These are phyloP conservation scores for Phytophthora vignae DNA, from an alignment of 352 stramenopile genomes.

Conservation along the genomic window DNA sequence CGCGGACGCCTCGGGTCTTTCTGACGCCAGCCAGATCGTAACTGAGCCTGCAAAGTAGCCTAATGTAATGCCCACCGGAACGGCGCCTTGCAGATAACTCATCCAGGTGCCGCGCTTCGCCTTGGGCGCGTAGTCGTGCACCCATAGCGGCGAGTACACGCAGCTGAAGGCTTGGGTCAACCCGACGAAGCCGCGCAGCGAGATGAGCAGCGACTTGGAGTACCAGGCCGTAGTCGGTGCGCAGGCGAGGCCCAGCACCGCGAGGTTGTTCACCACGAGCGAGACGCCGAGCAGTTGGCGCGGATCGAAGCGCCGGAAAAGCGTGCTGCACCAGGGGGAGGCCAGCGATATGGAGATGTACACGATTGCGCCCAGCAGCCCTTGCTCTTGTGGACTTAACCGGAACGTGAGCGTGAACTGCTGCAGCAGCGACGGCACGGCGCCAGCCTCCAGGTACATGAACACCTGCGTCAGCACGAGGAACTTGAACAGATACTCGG, in stretches of 20 bases:
- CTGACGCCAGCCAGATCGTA: conserved; percentile 62
- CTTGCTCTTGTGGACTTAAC: conserved; percentile 81
- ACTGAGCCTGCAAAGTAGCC: conserved; percentile 83
- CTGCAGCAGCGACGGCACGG: conserved; percentile 84
- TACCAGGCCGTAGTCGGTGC: conserved; percentile 67
- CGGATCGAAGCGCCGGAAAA: conserved; percentile 82
- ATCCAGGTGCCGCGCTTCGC: conserved; percentile 80
- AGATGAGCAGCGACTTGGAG: conserved; percentile 82
- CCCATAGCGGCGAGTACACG: conserved; percentile 88
- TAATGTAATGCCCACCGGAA: conserved; percentile 79
- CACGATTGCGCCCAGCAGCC: conserved; percentile 80
- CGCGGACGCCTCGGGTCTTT: conserved; percentile 14
- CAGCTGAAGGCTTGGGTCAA: conserved; percentile 86
- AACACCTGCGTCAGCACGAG: conserved; percentile 86
- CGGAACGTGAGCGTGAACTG: conserved; percentile 84
- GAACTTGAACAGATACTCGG: conserved; percentile 88
- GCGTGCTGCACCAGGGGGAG: conserved; percentile 80
- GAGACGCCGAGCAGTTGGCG: conserved; percentile 72
- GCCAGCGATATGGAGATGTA: conserved; percentile 86
- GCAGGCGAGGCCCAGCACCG: conserved; percentile 76
- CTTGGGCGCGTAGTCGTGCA: conserved; percentile 86
- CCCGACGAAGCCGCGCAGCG: conserved; percentile 73
- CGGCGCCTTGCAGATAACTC: conserved; percentile 84
- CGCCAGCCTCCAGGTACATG: conserved; percentile 89
- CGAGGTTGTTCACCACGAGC: conserved; percentile 82